A percentile compares a stretch with the other conserved stretches of the same genome.
Evolutionary conservation across 306 rosid species (phyloP).

Genomic region (Arachis hypogaea): DNA sequence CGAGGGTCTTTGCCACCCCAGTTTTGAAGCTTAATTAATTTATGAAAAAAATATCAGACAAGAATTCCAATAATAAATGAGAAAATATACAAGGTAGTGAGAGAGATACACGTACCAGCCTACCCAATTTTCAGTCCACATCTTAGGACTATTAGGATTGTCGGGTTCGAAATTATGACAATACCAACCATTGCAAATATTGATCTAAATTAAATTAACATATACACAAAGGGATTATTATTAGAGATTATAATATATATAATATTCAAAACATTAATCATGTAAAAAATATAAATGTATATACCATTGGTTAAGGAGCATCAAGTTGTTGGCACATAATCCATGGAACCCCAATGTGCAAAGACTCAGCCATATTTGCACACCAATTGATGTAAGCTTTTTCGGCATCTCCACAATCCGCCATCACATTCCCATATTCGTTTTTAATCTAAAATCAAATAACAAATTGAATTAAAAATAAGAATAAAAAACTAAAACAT

Average conservation of each 20-base stretch:
- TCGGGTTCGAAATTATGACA: slow-evolving; percentile 54
- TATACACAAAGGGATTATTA: background rate
- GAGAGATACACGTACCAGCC: slow-evolving; percentile 47
- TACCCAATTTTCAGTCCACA: slow-evolving; percentile 73
- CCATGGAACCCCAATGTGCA: slow-evolving; percentile 63
- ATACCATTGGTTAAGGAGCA: slow-evolving; percentile 59
- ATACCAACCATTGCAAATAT: slow-evolving; percentile 66
- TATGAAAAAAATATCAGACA: background rate
- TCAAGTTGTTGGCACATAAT: slow-evolving; percentile 59
- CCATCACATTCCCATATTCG: slow-evolving; percentile 58
- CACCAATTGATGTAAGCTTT: slow-evolving; percentile 60
- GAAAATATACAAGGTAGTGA: background rate
- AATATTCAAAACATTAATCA: background rate
- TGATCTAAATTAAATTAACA: slow-evolving; percentile 40
- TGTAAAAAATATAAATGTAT: background rate
- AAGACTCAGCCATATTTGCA: slow-evolving; percentile 54
- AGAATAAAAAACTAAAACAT: too few relatives aligned
- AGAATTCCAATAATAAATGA: background rate
- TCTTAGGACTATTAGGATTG: slow-evolving; percentile 54
- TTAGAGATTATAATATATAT: background rate
- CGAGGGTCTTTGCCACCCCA: slow-evolving; percentile 60
- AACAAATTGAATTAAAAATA: background rate
- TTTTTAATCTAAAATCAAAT: slow-evolving; percentile 55
- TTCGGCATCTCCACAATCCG: slow-evolving; percentile 53
- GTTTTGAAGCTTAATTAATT: slow-evolving; percentile 48